These are phyloP conservation scores for Pleurotus cornucopiae DNA, from an alignment of 768 basidiomycete genomes.

Conservation along the genomic window DNA sequence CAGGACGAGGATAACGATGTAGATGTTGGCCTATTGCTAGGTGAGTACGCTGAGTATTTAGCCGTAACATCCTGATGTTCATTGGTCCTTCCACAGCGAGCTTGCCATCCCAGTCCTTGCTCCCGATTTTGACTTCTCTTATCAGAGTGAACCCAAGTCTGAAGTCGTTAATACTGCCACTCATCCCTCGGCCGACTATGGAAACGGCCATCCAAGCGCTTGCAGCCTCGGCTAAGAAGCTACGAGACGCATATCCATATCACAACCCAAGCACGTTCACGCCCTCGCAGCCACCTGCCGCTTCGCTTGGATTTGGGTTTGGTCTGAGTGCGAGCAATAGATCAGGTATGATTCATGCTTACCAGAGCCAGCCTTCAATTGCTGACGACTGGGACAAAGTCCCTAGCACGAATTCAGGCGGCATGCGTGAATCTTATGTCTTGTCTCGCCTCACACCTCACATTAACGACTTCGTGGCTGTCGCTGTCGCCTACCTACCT, in stretches of 20 bases:
- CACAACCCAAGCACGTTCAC: conserved; percentile 44
- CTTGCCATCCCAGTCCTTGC: conserved; percentile 70
- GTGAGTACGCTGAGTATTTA: conserved; percentile 36
- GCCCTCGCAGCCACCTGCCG: conserved; percentile 14
- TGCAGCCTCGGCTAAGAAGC: conserved; percentile 61
- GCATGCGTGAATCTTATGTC: conserved; percentile 82
- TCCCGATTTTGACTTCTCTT: conserved; percentile 69
- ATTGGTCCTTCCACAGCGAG: conserved; percentile 47
- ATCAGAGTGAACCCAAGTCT: conserved; percentile 65
- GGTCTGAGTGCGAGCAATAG: conserved; percentile 21
- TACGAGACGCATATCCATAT: conserved; percentile 82
- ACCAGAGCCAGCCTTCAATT: conserved; percentile 12
- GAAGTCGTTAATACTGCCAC: conserved; percentile 65
- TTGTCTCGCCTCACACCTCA: conserved; percentile 70
- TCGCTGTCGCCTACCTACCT: conserved; percentile 77
- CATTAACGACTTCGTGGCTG: conserved; percentile 72
- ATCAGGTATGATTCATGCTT: conserved; percentile 8
- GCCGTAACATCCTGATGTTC: conserved; percentile 8
- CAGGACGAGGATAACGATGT: conserved; percentile 54
- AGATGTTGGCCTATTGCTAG: conserved; percentile 76
- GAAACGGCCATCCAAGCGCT: conserved; percentile 70
- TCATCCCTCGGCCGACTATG: conserved; percentile 83
- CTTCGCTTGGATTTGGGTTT: conserved; percentile 29
- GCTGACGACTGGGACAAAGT: background rate
- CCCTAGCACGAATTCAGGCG: conserved; percentile 28